Conservation (phyloP, 2,329 filamentous ascomycete species). For the Sarocladium oryzae region DNA sequence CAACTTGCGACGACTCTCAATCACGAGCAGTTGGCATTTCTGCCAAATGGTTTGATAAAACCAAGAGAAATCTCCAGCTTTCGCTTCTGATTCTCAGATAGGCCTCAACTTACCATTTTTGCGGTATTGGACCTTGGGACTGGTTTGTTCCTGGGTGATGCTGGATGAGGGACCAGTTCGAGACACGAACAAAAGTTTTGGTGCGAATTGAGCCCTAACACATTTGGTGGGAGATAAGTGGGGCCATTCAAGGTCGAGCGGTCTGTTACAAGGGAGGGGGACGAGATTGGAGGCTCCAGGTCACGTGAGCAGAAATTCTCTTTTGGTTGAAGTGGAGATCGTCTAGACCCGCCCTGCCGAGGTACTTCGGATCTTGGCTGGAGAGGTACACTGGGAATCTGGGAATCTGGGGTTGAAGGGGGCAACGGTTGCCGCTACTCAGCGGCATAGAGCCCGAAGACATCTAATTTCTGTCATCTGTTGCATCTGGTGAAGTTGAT, state of each 20-base stretch:
- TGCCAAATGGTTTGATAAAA: slow-evolving; percentile 25
- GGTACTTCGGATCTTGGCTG: slow-evolving; percentile 7
- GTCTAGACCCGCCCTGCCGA: slow-evolving; percentile 9
- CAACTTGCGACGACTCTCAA: slow-evolving; percentile 90
- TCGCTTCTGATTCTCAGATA: slow-evolving; percentile 19
- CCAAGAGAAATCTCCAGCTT: slow-evolving; percentile 4
- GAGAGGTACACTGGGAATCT: too few species aligned
- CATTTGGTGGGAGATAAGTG: slow-evolving; percentile 3
- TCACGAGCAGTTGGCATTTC: slow-evolving; percentile 39
- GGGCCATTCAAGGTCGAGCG: slow-evolving; percentile 10
- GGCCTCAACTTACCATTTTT: slow-evolving; percentile 62
- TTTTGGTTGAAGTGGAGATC: too few species aligned
- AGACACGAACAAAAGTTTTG: slow-evolving; percentile 21
- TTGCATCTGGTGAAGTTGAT: neutral
- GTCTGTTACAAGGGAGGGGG: slow-evolving; percentile 26
- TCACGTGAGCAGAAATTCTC: too few species aligned
- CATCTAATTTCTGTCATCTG: neutral
- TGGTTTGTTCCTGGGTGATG: slow-evolving; percentile 24
- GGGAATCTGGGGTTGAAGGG: slow-evolving; percentile 17
- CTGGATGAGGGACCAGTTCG: slow-evolving; percentile 11
- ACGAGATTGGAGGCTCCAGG: slow-evolving; percentile 34
- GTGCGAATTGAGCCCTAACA: slow-evolving; percentile 38
- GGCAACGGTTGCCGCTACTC: neutral
- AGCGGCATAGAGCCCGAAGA: neutral
- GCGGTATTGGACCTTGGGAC: slow-evolving; percentile 40